Percentiles rank a stretch among this genome's conserved stretches.
These are phyloP conservation scores for Termitomyces titanicus DNA, from an alignment of 768 basidiomycete species.

Conservation along the genomic window DNA sequence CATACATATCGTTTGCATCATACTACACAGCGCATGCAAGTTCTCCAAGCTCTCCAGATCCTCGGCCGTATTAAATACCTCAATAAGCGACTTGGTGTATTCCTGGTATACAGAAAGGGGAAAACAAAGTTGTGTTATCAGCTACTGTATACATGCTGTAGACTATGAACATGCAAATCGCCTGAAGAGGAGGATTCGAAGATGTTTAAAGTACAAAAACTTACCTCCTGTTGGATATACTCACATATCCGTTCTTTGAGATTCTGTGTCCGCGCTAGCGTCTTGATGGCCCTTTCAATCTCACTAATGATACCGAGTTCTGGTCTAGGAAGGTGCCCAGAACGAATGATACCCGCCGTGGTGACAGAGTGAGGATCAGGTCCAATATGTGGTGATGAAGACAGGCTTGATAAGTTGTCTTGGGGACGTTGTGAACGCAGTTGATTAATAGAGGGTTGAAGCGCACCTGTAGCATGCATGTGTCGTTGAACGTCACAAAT, in stretches of 20 bases:
- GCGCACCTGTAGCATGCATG: slow-evolving; percentile 61
- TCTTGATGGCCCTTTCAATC: slow-evolving; percentile 76
- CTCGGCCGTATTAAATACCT: slow-evolving; percentile 84
- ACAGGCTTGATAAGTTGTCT: slow-evolving; percentile 45
- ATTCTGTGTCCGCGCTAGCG: slow-evolving; percentile 64
- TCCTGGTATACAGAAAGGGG: slow-evolving; percentile 45
- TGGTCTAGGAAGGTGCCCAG: slow-evolving; percentile 73
- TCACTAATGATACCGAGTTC: slow-evolving; percentile 73
- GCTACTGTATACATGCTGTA: slow-evolving; percentile 17
- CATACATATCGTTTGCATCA: slow-evolving; percentile 92
- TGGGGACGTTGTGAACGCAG: slow-evolving; percentile 16
- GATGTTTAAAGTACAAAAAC: slow-evolving; percentile 22
- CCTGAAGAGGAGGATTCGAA: slow-evolving; percentile 5
- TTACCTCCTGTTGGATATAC: slow-evolving; percentile 81
- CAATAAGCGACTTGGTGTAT: slow-evolving; percentile 84
- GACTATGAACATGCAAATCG: slow-evolving; percentile 15
- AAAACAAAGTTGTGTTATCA: slow-evolving; percentile 22
- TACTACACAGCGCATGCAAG: slow-evolving; percentile 83
- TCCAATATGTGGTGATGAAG: slow-evolving; percentile 60
- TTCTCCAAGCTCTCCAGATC: slow-evolving; percentile 90
- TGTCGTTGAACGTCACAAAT: slow-evolving; percentile 90
- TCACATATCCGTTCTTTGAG: slow-evolving; percentile 87
- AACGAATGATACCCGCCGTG: slow-evolving; percentile 61
- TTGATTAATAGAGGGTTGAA: neutral
- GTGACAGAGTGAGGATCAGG: slow-evolving; percentile 56